Evolutionary conservation across 371 early-diverging fungal species (phyloP).

Genomic region (Aphelidium insulamus): DNA sequence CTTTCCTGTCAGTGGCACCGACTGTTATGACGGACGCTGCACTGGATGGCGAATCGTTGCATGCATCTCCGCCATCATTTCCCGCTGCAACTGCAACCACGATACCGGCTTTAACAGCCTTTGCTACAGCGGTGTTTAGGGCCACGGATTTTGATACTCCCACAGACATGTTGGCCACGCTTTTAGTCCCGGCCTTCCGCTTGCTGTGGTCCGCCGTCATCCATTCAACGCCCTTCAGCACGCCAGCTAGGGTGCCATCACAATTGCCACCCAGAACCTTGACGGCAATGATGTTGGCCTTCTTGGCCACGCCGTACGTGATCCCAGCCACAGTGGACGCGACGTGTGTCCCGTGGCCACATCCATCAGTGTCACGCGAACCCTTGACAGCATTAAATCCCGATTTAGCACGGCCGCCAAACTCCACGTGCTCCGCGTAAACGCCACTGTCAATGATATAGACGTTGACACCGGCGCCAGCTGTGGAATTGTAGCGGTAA

Average conservation of each 20-base stretch:
- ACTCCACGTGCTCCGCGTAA: slow-evolving; percentile 41
- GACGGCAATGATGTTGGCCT: slow-evolving; percentile 52
- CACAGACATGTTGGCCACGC: no score
- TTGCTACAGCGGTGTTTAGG: no score
- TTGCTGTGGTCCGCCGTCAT: slow-evolving; percentile 14
- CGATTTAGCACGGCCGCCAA: slow-evolving; percentile 49
- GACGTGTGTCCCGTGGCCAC: slow-evolving; percentile 52
- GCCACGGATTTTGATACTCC: no score
- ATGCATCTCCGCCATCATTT: no score
- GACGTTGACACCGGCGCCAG: slow-evolving; percentile 28
- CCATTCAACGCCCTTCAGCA: slow-evolving; percentile 53
- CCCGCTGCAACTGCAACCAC: no score
- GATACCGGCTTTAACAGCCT: no score
- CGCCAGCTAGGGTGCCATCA: slow-evolving; percentile 31
- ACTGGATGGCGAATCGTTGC: no score
- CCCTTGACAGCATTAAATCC: slow-evolving; percentile 35
- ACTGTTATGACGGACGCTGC: no score
- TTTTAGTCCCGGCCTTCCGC: slow-evolving; percentile 8
- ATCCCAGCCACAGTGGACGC: slow-evolving; percentile 53
- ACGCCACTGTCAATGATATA: slow-evolving; percentile 57
- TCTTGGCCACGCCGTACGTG: slow-evolving; percentile 70
- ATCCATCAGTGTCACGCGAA: slow-evolving; percentile 11
- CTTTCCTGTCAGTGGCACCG: no score
- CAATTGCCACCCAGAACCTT: slow-evolving; percentile 51
- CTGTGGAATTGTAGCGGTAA: slow-evolving; percentile 13